Percentiles rank a stretch among this genome's conserved stretches.
Evolutionary conservation across 73 alveolate species (phyloP).

Genomic region (Uronychia binucleata): DNA sequence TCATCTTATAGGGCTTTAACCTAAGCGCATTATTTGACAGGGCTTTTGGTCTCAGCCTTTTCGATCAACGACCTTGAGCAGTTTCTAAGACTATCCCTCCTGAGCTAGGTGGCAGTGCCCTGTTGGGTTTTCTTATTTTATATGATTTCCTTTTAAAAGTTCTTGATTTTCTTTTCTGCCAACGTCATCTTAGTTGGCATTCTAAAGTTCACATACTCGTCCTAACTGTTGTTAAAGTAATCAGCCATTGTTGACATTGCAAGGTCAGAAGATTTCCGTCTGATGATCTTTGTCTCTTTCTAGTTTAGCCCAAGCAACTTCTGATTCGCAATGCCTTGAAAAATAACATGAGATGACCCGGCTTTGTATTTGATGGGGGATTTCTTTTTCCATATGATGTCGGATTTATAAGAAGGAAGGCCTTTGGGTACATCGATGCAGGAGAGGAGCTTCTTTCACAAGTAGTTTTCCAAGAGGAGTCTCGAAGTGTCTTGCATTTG

Average conservation of each 20-base stretch:
- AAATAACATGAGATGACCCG: background rate
- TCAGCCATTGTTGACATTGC: too few species aligned
- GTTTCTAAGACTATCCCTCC: too few species aligned
- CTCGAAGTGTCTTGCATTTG: too few species aligned
- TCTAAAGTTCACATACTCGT: background rate
- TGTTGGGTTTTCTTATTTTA: too few species aligned
- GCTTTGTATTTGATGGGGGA: background rate
- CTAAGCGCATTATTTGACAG: too few species aligned
- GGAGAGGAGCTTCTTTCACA: too few species aligned
- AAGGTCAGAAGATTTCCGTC: background rate
- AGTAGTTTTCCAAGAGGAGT: too few species aligned
- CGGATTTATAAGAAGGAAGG: background rate
- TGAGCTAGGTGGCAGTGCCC: too few species aligned
- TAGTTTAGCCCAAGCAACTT: background rate
- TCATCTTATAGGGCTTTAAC: too few species aligned
- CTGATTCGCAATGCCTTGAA: background rate
- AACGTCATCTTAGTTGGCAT: background rate
- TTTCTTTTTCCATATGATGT: background rate
- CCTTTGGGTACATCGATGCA: background rate
- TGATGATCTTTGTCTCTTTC: background rate
- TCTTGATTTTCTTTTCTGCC: background rate
- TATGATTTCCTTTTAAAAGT: too few species aligned
- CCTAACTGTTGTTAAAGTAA: too few species aligned
- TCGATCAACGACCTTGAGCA: background rate
- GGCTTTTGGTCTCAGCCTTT: background rate